Conservation (phyloP, 2,329 filamentous ascomycete species). For the Bipolaris victoriae region DNA sequence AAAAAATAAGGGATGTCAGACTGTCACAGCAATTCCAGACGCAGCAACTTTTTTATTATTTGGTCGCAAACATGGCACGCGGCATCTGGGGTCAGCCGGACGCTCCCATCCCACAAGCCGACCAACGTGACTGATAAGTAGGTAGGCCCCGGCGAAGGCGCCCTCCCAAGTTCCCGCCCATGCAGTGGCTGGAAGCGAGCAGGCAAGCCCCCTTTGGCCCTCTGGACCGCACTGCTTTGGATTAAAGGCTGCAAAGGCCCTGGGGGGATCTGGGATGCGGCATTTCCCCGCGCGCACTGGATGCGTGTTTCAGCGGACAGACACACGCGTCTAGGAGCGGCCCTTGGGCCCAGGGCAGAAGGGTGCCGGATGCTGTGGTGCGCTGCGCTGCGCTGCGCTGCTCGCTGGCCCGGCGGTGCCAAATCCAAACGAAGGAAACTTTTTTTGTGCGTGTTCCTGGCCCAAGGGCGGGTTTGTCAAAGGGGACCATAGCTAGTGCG, state of each 20-base stretch:
- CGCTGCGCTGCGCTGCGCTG: too few relatives aligned
- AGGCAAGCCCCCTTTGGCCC: slow-evolving; percentile 13
- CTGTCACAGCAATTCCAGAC: slow-evolving; percentile 20
- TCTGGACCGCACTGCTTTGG: slow-evolving; percentile 8
- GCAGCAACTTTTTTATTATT: slow-evolving; percentile 30
- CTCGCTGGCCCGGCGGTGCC: background rate
- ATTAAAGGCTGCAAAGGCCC: slow-evolving; percentile 15
- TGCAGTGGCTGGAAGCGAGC: slow-evolving; percentile 23
- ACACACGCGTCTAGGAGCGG: slow-evolving; percentile 7
- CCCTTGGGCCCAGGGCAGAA: slow-evolving; percentile 1
- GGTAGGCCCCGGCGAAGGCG: slow-evolving; percentile 16
- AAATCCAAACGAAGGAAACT: slow-evolving; percentile 21
- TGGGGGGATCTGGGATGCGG: slow-evolving; percentile 13
- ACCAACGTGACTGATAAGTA: slow-evolving; percentile 32
- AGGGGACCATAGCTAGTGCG: slow-evolving; percentile 21
- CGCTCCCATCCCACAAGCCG: slow-evolving; percentile 17
- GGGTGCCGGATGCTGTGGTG: too few relatives aligned
- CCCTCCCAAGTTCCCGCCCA: slow-evolving; percentile 21
- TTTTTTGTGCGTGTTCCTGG: slow-evolving; percentile 36
- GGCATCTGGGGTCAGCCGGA: slow-evolving; percentile 30
- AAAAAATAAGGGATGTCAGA: slow-evolving; percentile 8
- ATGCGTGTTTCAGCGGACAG: slow-evolving; percentile 23
- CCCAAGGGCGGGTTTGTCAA: slow-evolving; percentile 22
- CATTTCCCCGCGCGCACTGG: slow-evolving; percentile 16
- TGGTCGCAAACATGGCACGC: slow-evolving; percentile 31